A percentile compares a stretch with the other conserved stretches of the same genome.
These are phyloP conservation scores for Melastoma candidum DNA, from an alignment of 441 rosid genomes.

Conservation along the genomic window DNA sequence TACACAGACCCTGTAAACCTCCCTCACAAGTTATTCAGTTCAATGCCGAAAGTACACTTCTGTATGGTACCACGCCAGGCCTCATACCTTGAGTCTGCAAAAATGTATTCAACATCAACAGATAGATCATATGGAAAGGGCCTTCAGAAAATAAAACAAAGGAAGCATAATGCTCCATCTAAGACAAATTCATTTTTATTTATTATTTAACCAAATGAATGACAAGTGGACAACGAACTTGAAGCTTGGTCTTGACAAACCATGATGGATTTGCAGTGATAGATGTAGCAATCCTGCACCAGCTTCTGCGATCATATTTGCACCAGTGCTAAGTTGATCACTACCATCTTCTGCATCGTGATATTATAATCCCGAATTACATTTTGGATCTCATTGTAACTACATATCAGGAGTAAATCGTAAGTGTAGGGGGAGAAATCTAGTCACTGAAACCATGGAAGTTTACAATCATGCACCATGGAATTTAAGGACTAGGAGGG, in stretches of 20 bases:
- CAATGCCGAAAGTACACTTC: conserved; percentile 45
- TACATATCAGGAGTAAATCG: too few relatives aligned
- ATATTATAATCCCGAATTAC: too few relatives aligned
- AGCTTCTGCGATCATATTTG: conserved; percentile 53
- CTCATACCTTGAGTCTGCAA: conserved; percentile 58
- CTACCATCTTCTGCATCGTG: conserved; percentile 17
- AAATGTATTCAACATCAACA: conserved; percentile 9
- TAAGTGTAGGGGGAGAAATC: too few relatives aligned
- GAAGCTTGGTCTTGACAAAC: conserved; percentile 71
- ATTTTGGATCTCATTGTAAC: too few relatives aligned
- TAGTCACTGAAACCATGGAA: not conserved
- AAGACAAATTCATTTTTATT: not conserved
- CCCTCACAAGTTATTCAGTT: conserved; percentile 51
- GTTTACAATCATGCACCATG: conserved; percentile 22
- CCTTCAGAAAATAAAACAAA: not conserved
- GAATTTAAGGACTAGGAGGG: conserved; percentile 62
- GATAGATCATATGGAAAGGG: conserved; percentile 8
- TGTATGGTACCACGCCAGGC: conserved; percentile 39
- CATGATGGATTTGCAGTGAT: conserved; percentile 58
- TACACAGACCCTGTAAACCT: conserved; percentile 58
- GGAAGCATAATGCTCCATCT: not conserved
- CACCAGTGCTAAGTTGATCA: conserved; percentile 41
- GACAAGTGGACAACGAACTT: conserved; percentile 23
- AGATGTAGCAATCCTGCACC: conserved; percentile 64
- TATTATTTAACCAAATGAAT: not conserved